A percentile compares a stretch with the other conserved stretches of the same genome.
phyloP scores from a whole-genome alignment of 129 eudicot genomes.

The Heracleum sosnowskyi region DNA sequence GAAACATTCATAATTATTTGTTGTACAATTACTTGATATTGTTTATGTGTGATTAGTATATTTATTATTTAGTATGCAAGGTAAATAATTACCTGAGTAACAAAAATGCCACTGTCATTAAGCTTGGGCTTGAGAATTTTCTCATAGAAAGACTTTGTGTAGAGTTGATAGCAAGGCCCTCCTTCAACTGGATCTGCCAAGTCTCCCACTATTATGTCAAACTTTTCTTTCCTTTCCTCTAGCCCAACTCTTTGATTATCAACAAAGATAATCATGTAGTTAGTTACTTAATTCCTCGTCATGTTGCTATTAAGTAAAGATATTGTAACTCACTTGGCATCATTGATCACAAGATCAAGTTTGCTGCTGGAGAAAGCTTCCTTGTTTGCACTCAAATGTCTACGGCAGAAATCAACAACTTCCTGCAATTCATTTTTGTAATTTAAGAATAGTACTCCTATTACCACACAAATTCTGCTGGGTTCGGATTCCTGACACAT shows the following conservation, averaged over 20 bases:
- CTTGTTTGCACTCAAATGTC: conserved; percentile 39
- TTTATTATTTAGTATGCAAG: background rate
- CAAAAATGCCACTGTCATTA: conserved; percentile 62
- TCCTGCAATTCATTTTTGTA: conserved; percentile 28
- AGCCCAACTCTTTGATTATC: conserved; percentile 49
- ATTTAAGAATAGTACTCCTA: background rate
- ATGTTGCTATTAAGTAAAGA: background rate
- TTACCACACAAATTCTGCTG: background rate
- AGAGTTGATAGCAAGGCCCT: conserved; percentile 93
- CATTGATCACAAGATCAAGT: conserved; percentile 55
- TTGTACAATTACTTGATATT: background rate
- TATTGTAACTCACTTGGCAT: conserved; percentile 36
- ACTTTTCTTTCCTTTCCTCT: conserved; percentile 65
- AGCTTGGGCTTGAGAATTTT: conserved; percentile 84
- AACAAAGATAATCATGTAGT: background rate
- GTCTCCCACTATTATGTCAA: conserved; percentile 85
- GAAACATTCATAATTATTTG: too few species aligned
- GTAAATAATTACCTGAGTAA: conserved; percentile 62
- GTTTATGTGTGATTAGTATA: background rate
- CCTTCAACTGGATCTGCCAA: conserved; percentile 98
- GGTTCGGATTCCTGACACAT: background rate
- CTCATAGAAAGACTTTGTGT: conserved; percentile 80
- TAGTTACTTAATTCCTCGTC: background rate
- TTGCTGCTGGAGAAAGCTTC: conserved; percentile 42
- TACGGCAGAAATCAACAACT: conserved; percentile 59